phyloP scores from a whole-genome alignment of 306 rosid species.

The Abrus precatorius region DNA sequence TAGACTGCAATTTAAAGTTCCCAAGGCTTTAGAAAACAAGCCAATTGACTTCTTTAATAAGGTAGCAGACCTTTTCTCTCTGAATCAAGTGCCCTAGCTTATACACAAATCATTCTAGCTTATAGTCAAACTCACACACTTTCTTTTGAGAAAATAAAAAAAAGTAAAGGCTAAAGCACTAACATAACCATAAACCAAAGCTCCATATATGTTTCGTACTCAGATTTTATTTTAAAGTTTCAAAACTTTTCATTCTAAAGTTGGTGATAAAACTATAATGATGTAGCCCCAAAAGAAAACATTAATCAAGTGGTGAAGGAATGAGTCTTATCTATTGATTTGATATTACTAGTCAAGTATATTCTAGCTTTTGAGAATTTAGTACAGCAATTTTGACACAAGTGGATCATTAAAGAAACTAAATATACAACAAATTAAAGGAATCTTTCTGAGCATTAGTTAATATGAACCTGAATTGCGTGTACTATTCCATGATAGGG shows the following conservation, averaged over 20 bases:
- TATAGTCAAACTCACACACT: not conserved
- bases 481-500: conserved; percentile 60
- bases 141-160: not conserved
- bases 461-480: conserved; percentile 3
- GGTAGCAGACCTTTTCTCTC: conserved; percentile 56
- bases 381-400: conserved; percentile 7
- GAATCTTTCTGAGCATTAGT: not conserved
- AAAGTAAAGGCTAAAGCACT: not conserved
- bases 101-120: not conserved
- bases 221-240: conserved; percentile 2
- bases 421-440: not conserved
- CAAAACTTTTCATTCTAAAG: not conserved
- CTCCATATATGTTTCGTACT: not conserved
- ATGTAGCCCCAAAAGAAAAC: conserved; percentile 13
- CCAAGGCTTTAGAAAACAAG: conserved; percentile 70
- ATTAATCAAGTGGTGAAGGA: not conserved
- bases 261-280: not conserved
- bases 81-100: not conserved
- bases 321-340: not conserved
- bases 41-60: conserved; percentile 84
- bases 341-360: not conserved
- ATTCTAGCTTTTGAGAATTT: not conserved
- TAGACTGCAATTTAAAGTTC: conserved; percentile 79
- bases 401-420: not conserved
- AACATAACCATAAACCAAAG: not conserved